Percentiles rank a stretch among this genome's conserved stretches.
phyloP scores from a whole-genome alignment of 129 eudicot genomes.

The Arctium minus region DNA sequence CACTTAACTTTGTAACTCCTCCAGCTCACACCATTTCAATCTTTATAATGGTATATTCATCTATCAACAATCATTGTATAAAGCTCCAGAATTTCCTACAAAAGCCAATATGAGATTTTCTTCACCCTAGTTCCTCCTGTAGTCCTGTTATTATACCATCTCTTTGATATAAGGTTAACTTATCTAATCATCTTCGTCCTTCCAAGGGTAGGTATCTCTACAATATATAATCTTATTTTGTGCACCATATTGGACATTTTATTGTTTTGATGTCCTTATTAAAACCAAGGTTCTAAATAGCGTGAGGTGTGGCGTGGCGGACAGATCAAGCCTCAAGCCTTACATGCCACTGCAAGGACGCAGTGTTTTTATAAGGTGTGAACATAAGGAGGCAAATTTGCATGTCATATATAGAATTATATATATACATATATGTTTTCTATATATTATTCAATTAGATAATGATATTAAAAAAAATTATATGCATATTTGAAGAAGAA shows the following conservation, averaged over 20 bases:
- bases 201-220: conserved; percentile 6
- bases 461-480: no score
- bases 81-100: neutral
- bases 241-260: neutral
- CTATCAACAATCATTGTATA: neutral
- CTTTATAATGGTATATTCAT: neutral
- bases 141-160: neutral
- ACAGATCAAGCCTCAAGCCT: no score
- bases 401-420: no score
- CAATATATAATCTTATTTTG: neutral
- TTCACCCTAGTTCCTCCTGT: neutral
- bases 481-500: no score
- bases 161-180: neutral
- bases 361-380: no score
- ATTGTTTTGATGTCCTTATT: neutral
- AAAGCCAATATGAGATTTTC: conserved; percentile 9
- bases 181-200: conserved; percentile 1
- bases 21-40: neutral
- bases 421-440: no score
- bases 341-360: no score
- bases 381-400: no score
- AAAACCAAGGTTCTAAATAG: no score
- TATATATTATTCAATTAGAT: no score
- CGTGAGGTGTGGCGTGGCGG: no score
- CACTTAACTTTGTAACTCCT: neutral